These are phyloP conservation scores for Nectriaceae sp. DNA, from an alignment of 2,329 filamentous ascomycete species.

Conservation along the genomic window DNA sequence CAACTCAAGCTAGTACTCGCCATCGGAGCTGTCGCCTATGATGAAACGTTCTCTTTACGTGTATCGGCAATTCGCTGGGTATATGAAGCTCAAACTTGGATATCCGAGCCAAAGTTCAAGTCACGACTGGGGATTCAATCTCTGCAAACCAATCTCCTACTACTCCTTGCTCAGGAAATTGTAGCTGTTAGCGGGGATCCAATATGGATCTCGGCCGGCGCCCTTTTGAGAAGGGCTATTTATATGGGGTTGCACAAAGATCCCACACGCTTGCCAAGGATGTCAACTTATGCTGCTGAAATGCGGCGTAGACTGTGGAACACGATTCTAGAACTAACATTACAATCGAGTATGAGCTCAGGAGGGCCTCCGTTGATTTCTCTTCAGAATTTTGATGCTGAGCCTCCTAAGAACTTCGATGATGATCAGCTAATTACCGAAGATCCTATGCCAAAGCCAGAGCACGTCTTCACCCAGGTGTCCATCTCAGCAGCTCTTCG, in stretches of 20 bases:
- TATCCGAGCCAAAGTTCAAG: constrained; percentile 56
- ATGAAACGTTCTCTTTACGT: constrained; percentile 52
- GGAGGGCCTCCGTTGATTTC: constrained; percentile 49
- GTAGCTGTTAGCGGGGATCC: constrained; percentile 44
- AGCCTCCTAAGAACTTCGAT: constrained; percentile 49
- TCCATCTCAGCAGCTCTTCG: constrained; percentile 45
- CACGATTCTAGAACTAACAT: constrained; percentile 49
- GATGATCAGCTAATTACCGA: constrained; percentile 47
- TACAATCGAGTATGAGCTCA: constrained; percentile 47
- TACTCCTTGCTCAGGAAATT: constrained; percentile 44
- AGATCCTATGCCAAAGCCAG: constrained; percentile 33
- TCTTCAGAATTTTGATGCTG: constrained; percentile 49
- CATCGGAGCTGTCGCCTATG: constrained; percentile 53
- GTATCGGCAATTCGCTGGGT: constrained; percentile 55
- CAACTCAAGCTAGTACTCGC: constrained; percentile 61
- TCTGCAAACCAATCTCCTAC: constrained; percentile 50
- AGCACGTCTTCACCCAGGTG: constrained; percentile 40
- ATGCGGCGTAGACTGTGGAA: constrained; percentile 55
- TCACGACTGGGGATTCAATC: constrained; percentile 48
- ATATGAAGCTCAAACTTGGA: constrained; percentile 57
- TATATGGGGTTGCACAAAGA: constrained; percentile 55
- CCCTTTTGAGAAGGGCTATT: constrained; percentile 46
- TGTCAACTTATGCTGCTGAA: constrained; percentile 41
- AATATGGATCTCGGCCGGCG: constrained; percentile 48
- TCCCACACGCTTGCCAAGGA: constrained; percentile 40